Evolutionary conservation across 257 asterid genomes (phyloP).

Genomic region (Ilex aquifolium): DNA sequence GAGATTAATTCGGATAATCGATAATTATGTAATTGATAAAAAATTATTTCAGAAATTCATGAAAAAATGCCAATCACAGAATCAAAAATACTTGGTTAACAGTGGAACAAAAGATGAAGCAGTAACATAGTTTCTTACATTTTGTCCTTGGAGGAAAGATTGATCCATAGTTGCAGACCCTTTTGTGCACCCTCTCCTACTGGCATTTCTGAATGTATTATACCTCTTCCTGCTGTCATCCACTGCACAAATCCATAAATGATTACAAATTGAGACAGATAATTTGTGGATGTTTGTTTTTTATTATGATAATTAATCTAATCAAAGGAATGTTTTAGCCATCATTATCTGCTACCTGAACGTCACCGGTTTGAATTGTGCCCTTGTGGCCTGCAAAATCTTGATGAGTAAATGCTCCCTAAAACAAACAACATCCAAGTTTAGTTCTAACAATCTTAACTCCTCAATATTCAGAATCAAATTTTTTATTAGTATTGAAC

Average conservation of each 20-base stretch:
- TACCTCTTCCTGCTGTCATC: constrained; percentile 99
- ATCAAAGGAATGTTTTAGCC: too few species aligned
- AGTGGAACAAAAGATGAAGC: neutral
- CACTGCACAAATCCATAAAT: constrained; percentile 45
- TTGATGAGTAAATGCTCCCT: constrained; percentile 91
- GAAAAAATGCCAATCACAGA: too few species aligned
- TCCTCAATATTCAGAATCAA: neutral
- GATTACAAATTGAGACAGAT: neutral
- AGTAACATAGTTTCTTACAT: constrained; percentile 40
- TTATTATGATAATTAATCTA: too few species aligned
- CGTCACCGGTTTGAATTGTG: constrained; percentile 74
- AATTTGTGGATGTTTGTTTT: too few species aligned
- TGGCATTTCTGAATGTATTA: constrained; percentile 97
- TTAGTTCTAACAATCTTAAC: too few species aligned
- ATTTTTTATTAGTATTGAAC: neutral
- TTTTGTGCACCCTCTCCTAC: constrained; percentile 64
- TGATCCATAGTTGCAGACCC: constrained; percentile 89
- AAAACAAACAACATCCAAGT: neutral
- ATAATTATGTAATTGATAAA: too few species aligned
- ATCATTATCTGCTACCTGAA: constrained; percentile 46
- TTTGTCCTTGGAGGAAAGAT: constrained; percentile 86
- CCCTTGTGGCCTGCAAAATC: constrained; percentile 94
- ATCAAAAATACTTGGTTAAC: neutral
- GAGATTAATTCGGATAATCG: too few species aligned
- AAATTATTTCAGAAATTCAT: too few species aligned